phyloP scores from a whole-genome alignment of 2,329 filamentous ascomycete genomes.

The Herpotrichia juniperi region DNA sequence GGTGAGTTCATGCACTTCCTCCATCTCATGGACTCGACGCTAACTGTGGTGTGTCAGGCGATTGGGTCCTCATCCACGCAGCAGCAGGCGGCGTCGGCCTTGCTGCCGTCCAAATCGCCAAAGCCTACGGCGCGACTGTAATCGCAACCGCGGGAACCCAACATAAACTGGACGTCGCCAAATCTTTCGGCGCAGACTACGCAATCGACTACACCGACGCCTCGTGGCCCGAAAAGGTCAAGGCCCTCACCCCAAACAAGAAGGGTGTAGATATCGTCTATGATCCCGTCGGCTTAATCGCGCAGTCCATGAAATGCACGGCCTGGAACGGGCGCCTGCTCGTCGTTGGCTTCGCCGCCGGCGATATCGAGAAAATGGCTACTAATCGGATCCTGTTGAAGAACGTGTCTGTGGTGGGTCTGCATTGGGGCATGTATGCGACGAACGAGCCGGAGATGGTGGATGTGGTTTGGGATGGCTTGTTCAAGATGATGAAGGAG shows the following conservation, averaged over 20 bases:
- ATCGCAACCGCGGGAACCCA: constrained; percentile 85
- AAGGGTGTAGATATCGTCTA: constrained; percentile 89
- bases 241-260: constrained; percentile 75
- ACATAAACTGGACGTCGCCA: constrained; percentile 80
- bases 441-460: constrained; percentile 74
- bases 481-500: constrained; percentile 76
- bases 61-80: constrained; percentile 89
- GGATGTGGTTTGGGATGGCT: constrained; percentile 77
- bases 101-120: constrained; percentile 91
- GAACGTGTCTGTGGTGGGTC: constrained; percentile 87
- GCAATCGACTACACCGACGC: constrained; percentile 75
- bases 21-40: not conserved
- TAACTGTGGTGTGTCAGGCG: constrained; percentile 57
- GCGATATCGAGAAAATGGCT: constrained; percentile 86
- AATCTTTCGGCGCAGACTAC: constrained; percentile 83
- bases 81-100: constrained; percentile 91
- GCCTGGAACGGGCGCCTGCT: constrained; percentile 91
- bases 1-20: constrained; percentile 27
- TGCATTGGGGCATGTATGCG: constrained; percentile 90
- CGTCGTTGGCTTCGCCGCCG: constrained; percentile 87
- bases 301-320: constrained; percentile 85
- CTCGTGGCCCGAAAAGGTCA: constrained; percentile 71
- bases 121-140: constrained; percentile 89
- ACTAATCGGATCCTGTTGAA: constrained; percentile 92
- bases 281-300: constrained; percentile 90